A percentile compares a stretch with the other conserved stretches of the same genome.
Conservation (phyloP, 805 yeast species). For the Nakazawaea holstii region DNA sequence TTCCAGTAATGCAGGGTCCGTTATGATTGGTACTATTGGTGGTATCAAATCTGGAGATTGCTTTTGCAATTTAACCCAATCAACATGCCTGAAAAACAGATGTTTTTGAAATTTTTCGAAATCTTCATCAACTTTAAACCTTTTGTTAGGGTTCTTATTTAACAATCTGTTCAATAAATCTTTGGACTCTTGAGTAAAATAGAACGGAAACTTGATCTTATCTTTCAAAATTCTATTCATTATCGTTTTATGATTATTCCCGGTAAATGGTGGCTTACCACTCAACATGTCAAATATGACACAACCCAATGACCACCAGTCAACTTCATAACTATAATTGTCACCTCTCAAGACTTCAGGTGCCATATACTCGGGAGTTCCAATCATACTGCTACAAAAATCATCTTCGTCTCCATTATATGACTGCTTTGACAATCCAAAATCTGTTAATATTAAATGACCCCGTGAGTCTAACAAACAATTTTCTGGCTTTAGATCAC, state of each 20-base stretch:
- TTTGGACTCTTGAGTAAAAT: conserved; percentile 73
- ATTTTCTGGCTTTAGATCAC: conserved; percentile 89
- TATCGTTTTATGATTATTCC: conserved; percentile 69
- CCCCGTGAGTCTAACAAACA: conserved; percentile 76
- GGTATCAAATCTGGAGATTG: conserved; percentile 50
- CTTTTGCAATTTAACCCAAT: conserved; percentile 56
- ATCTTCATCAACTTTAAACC: conserved; percentile 53
- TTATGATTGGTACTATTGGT: conserved; percentile 78
- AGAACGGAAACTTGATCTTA: conserved; percentile 65
- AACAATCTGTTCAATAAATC: conserved; percentile 63
- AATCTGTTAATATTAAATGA: conserved; percentile 78
- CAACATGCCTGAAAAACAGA: conserved; percentile 69
- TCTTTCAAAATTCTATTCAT: conserved; percentile 70
- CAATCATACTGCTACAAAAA: conserved; percentile 54
- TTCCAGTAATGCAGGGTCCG: conserved; percentile 79
- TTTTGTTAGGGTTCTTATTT: conserved; percentile 62
- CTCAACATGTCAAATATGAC: conserved; percentile 74
- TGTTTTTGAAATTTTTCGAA: conserved; percentile 55
- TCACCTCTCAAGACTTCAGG: conserved; percentile 82
- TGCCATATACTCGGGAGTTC: conserved; percentile 84
- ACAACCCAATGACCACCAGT: conserved; percentile 92
- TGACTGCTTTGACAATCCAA: conserved; percentile 63
- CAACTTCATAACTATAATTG: conserved; percentile 73
- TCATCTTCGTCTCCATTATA: conserved; percentile 27
- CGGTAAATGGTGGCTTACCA: conserved; percentile 87